phyloP scores from a whole-genome alignment of 495 filamentous ascomycete species.

The Emericellopsis terricola region DNA sequence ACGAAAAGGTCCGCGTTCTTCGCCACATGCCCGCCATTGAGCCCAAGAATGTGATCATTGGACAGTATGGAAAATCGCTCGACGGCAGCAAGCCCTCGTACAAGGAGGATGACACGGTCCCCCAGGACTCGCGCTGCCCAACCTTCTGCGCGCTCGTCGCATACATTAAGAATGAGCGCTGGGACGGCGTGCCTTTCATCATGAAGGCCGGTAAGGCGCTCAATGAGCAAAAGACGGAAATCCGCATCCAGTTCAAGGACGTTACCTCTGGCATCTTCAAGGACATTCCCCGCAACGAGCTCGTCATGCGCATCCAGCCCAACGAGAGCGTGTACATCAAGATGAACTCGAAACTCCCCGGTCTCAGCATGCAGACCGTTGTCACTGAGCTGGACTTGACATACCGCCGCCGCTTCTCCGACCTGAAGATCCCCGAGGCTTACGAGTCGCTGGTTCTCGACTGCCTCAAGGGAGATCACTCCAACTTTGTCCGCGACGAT shows the following conservation, averaged over 20 bases:
- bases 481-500: constrained; percentile 98
- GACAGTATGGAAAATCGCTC: constrained; percentile 91
- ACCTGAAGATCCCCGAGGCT: constrained; percentile 98
- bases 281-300: constrained; percentile 97
- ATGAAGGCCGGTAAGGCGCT: constrained; percentile 98
- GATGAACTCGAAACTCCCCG: constrained; percentile 99
- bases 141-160: constrained; percentile 96
- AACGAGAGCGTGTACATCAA: constrained; percentile 99
- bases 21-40: constrained; percentile 89
- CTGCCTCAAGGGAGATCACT: constrained; percentile 96
- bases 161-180: constrained; percentile 98
- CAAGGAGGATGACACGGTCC: constrained; percentile 97
- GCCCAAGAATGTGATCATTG: constrained; percentile 99
- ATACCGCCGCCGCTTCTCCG: constrained; percentile 94
- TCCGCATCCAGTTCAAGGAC: constrained; percentile 98
- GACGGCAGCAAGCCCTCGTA: constrained; percentile 96
- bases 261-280: constrained; percentile 99
- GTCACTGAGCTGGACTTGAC: constrained; percentile 98
- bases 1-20: constrained; percentile 96
- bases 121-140: constrained; percentile 90
- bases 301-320: constrained; percentile 97
- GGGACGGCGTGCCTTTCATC: constrained; percentile 99
- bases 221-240: constrained; percentile 99
- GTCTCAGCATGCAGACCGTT: constrained; percentile 98
- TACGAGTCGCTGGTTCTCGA: constrained; percentile 97